phyloP scores from a whole-genome alignment of 2,329 filamentous ascomycete species.

The Penicillium sp. region DNA sequence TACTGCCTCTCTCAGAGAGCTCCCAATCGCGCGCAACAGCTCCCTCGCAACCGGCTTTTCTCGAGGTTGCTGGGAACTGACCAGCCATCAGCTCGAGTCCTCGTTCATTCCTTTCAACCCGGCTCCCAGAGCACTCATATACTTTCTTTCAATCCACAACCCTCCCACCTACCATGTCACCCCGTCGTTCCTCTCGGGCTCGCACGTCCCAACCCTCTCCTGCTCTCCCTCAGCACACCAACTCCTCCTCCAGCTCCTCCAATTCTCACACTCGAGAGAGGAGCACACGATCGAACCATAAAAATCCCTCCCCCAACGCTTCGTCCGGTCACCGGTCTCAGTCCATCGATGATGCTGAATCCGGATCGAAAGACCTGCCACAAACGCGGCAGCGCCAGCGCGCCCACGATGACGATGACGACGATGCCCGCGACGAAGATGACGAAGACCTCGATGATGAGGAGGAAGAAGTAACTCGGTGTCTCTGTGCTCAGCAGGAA shows the following conservation, averaged over 20 bases:
- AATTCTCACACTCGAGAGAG: constrained; percentile 75
- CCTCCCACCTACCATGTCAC: constrained; percentile 55
- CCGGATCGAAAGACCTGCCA: constrained; percentile 58
- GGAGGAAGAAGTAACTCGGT: constrained; percentile 93
- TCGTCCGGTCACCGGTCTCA: constrained; percentile 63
- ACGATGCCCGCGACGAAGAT: constrained; percentile 64
- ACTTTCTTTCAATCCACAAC: constrained; percentile 12
- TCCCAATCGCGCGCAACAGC: constrained; percentile 27
- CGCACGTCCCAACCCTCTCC: constrained; percentile 70
- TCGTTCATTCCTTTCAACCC: constrained; percentile 6
- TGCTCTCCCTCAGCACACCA: constrained; percentile 73
- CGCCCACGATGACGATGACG: constrained; percentile 64
- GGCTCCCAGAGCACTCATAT: constrained; percentile 7
- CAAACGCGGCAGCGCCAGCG: constrained; percentile 79
- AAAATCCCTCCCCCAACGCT: constrained; percentile 72
- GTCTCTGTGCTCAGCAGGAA: constrained; percentile 90
- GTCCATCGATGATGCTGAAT: constrained; percentile 57
- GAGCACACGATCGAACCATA: constrained; percentile 69
- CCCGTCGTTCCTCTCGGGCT: constrained; percentile 89
- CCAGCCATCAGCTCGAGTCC: constrained; percentile 8
- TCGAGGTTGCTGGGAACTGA: constrained; percentile 16
- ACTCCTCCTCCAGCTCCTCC: constrained; percentile 71
- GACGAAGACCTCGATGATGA: constrained; percentile 63
- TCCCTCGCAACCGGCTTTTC: constrained; percentile 23
- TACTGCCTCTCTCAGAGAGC: constrained; percentile 19